phyloP scores from a whole-genome alignment of 1,284 basidiomycete species.

The Paramarasmius palmivorus region DNA sequence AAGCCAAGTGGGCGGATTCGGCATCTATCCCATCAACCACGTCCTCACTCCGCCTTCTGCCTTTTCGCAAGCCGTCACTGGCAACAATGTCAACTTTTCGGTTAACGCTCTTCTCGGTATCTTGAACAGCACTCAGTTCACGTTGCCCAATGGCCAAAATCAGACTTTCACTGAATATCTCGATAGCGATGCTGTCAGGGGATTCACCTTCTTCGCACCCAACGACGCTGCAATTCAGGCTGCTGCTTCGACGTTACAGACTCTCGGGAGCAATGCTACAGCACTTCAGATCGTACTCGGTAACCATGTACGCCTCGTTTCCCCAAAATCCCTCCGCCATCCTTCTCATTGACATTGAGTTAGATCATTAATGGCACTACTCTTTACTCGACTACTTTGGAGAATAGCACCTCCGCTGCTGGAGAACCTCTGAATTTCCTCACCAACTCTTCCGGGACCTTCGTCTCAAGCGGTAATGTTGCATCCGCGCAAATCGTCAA shows the following conservation, averaged over 20 bases:
- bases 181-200: conserved; percentile 39
- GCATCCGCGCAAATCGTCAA: conserved; percentile 58
- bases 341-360: neutral
- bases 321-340: neutral
- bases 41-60: conserved; percentile 7
- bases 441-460: conserved; percentile 63
- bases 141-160: conserved; percentile 14
- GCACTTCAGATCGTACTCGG: conserved; percentile 47
- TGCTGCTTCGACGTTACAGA: conserved; percentile 30
- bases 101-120: neutral
- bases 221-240: conserved; percentile 49
- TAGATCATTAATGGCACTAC: conserved; percentile 71
- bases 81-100: neutral
- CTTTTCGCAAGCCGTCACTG: conserved; percentile 1
- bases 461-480: conserved; percentile 51
- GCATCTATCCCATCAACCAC: conserved; percentile 17
- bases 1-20: conserved; percentile 33
- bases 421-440: conserved; percentile 58
- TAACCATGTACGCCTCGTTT: conserved; percentile 53
- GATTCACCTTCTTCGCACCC: conserved; percentile 75
- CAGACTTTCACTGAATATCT: conserved; percentile 36
- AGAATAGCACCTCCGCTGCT: conserved; percentile 53
- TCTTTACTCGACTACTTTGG: conserved; percentile 61
- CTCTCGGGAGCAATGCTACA: conserved; percentile 46
- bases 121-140: conserved; percentile 10